Percentiles rank a stretch among this genome's conserved stretches.
These are phyloP conservation scores for Penicillium hordei DNA, from an alignment of 2,329 filamentous ascomycete species.

Conservation along the genomic window DNA sequence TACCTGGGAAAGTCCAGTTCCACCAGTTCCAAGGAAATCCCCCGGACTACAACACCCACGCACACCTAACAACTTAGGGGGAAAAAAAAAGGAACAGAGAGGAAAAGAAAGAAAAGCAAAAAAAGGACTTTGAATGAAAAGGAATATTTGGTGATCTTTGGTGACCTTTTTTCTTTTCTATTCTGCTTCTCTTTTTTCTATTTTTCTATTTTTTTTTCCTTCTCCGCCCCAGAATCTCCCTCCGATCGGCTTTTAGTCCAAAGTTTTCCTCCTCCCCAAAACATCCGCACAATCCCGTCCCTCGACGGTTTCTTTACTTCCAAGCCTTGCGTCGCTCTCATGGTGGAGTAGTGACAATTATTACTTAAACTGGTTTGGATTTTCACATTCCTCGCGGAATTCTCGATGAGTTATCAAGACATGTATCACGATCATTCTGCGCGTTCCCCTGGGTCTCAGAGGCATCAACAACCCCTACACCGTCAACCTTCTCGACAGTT, in stretches of 20 bases:
- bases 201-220: conserved; percentile 5
- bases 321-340: conserved; percentile 26
- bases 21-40: background rate
- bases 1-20: too few species aligned
- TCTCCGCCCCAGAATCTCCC: conserved; percentile 15
- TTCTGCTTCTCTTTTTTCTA: conserved; percentile 12
- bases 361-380: conserved; percentile 23
- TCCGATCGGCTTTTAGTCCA: conserved; percentile 17
- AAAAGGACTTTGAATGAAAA: conserved; percentile 15
- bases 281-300: conserved; percentile 15
- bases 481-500: conserved; percentile 75
- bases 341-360: conserved; percentile 30
- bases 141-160: conserved; percentile 12
- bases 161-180: conserved; percentile 17
- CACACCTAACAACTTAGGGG: background rate
- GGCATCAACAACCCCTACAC: conserved; percentile 64
- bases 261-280: conserved; percentile 6
- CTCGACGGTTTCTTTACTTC: conserved; percentile 12
- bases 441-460: conserved; percentile 73
- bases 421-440: conserved; percentile 67
- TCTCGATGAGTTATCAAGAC: conserved; percentile 42
- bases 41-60: background rate
- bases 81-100: background rate
- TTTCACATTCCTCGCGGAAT: conserved; percentile 36
- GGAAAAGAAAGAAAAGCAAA: conserved; percentile 3